phyloP scores from a whole-genome alignment of 495 filamentous ascomycete genomes.

The Lepraria neglecta region DNA sequence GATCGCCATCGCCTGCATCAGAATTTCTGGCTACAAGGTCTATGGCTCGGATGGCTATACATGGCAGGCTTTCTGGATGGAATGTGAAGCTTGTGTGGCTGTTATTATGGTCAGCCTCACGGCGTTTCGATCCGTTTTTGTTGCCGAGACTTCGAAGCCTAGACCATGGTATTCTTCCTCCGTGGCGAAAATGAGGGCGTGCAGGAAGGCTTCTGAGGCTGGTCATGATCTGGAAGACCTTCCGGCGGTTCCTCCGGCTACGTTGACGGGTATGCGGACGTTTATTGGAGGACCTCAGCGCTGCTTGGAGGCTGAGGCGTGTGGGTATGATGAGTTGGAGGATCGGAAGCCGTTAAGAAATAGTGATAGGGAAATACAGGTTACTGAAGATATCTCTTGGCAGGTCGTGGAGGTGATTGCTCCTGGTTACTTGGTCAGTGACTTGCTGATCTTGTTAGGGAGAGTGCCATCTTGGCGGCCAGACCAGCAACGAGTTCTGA shows the following conservation, averaged over 20 bases:
- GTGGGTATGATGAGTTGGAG: too few relatives aligned
- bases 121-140: constrained; percentile 8
- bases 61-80: constrained; percentile 11
- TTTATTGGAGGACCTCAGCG: background rate
- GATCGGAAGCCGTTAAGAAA: background rate
- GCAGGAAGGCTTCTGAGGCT: background rate
- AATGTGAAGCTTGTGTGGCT: constrained; percentile 10
- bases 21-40: background rate
- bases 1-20: background rate
- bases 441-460: too few relatives aligned
- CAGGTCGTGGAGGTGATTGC: too few relatives aligned
- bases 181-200: background rate
- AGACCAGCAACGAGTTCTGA: too few relatives aligned
- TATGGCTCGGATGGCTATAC: background rate
- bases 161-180: constrained; percentile 1
- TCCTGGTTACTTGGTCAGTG: too few relatives aligned
- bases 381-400: too few relatives aligned
- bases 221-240: background rate
- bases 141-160: background rate
- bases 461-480: too few relatives aligned
- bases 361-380: too few relatives aligned
- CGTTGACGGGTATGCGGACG: constrained; percentile 18
- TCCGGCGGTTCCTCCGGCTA: constrained; percentile 8
- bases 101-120: constrained; percentile 13
- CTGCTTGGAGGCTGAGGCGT: background rate